A percentile compares a stretch with the other conserved stretches of the same genome.
These are phyloP conservation scores for Lasiodiplodia sp. DNA, from an alignment of 2,329 filamentous ascomycete species.

Conservation along the genomic window DNA sequence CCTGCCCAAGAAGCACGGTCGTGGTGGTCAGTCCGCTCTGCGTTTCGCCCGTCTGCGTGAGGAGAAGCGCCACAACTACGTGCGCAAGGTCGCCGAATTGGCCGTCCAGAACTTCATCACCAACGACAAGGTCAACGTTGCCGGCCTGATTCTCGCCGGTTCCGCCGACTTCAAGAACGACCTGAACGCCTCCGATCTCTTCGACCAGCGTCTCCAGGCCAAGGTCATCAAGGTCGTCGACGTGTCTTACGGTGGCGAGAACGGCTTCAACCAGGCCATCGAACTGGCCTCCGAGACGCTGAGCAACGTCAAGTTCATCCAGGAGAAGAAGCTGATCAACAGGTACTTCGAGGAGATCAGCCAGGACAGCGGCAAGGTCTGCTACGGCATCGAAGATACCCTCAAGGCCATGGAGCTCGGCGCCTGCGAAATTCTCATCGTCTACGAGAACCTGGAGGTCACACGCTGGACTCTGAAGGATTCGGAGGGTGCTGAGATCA, in stretches of 20 bases:
- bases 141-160: conserved; percentile 92
- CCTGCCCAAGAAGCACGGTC: conserved; percentile 99
- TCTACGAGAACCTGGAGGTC: conserved; percentile 96
- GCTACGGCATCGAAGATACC: conserved; percentile 97
- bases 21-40: conserved; percentile 98
- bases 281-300: conserved; percentile 94
- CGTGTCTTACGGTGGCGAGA: conserved; percentile 98
- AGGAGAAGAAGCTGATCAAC: conserved; percentile 99
- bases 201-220: conserved; percentile 85
- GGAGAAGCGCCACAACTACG: conserved; percentile 99
- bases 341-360: conserved; percentile 99
- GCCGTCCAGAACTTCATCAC: conserved; percentile 99
- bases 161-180: conserved; percentile 99
- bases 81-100: conserved; percentile 96
- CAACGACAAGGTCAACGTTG: conserved; percentile 97
- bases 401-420: conserved; percentile 95
- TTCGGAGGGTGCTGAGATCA: conserved; percentile 72
- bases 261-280: conserved; percentile 99
- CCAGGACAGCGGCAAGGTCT: conserved; percentile 94
- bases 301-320: conserved; percentile 99
- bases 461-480: conserved; percentile 90
- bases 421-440: conserved; percentile 91
- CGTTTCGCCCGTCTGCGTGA: conserved; percentile 99
- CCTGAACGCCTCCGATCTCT: conserved; percentile 95
- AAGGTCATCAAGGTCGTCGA: conserved; percentile 99